Evolutionary conservation across 768 basidiomycete genomes (phyloP).

Genomic region (Tremella mesenterica): DNA sequence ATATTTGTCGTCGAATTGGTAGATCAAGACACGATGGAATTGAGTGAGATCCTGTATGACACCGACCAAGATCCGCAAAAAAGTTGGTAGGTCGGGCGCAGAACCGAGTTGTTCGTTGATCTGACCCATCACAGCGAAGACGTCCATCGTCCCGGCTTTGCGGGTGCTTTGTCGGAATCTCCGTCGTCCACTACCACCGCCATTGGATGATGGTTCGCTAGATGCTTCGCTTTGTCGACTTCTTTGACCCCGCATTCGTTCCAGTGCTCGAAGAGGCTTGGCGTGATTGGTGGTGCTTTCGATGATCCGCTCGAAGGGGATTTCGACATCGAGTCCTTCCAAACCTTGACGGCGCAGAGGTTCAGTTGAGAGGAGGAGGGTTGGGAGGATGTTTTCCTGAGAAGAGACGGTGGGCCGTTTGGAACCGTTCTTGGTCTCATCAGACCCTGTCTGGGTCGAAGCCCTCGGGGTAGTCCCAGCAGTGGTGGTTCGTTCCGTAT

Average conservation of each 20-base stretch:
- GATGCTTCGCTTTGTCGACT: constrained; percentile 15
- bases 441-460: not conserved
- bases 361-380: not conserved
- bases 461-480: constrained; percentile 18
- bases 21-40: constrained; percentile 71
- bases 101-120: constrained; percentile 70
- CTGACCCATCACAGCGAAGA: constrained; percentile 67
- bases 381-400: not conserved
- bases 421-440: not conserved
- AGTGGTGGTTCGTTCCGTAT: no score
- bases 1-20: constrained; percentile 73
- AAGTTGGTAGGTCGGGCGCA: constrained; percentile 58
- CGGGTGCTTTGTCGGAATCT: constrained; percentile 15
- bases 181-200: not conserved
- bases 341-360: constrained; percentile 23
- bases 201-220: constrained; percentile 6
- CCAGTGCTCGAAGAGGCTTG: constrained; percentile 61
- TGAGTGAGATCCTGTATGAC: constrained; percentile 68
- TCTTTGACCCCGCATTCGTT: constrained; percentile 56
- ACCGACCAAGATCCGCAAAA: constrained; percentile 65
- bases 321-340: constrained; percentile 42
- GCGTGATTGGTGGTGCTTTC: constrained; percentile 62
- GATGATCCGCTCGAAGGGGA: constrained; percentile 55
- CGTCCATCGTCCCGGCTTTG: constrained; percentile 58
- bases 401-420: not conserved